Evolutionary conservation across 2,329 filamentous ascomycete species (phyloP), one percentile per base, ranked within the genome.

Genomic region (Verticillium tricorpus): DNA sequence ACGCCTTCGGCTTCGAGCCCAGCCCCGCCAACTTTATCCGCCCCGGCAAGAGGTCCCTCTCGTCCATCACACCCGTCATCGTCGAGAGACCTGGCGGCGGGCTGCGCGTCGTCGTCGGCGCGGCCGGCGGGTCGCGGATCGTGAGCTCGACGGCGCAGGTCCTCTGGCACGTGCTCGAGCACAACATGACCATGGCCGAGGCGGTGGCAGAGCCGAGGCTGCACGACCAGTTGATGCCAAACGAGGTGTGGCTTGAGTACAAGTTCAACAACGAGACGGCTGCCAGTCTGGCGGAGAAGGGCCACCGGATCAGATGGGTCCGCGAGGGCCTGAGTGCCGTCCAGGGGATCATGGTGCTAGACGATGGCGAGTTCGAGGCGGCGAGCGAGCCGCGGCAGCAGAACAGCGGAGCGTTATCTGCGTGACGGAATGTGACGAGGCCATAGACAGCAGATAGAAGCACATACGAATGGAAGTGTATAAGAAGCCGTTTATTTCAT

Each of bases 1-100:
- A 97, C 72, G 86, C 88, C 31, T 98, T 97, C 72, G 93, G 92
- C 59, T 97, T 92, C 77, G 84, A 89, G 55, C 93, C 94, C 1
- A 89, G 86, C 0, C 85, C 87, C 4, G 84, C 88, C 55, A 97
- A 98, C 80, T 97, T 87, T 72, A 87, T 97, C 72, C 84, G 87
- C 5, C 87, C 92, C 0, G 83, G 86, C 57, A 97, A 97, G 75
- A 86, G 94, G 0, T 92, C 93, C 0, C 79, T 97, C 4, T 93
- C 89, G 1, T 93, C 90, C 65, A 93, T 95, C 67, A 87, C 89
- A 0, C 92, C 93, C 4, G 80, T 92, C 61, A 93, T 96, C 59
- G 85, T 89, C 65, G 86, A 89, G 61, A 78, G 83, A 62, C 77
- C 83, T 2, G 83, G 89, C 68, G 84, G 86, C 19, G 82, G 79